Evolutionary conservation across 192 early-diverging fungal genomes (phyloP).

Genomic region (Mortierella hygrophila): DNA sequence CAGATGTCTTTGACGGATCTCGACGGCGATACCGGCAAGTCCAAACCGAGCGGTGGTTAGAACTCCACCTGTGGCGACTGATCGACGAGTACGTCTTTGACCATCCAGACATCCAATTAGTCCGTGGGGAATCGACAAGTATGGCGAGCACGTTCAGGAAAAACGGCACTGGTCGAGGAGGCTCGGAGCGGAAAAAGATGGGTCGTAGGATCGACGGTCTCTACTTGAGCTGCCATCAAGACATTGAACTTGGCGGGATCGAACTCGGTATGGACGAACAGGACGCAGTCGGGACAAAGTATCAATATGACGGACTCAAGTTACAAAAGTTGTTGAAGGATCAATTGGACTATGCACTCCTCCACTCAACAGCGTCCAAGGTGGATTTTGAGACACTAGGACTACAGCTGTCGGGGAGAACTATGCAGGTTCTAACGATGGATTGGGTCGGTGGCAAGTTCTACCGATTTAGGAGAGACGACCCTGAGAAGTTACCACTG

Average conservation of each 20-base stretch:
- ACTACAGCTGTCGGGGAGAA: not conserved
- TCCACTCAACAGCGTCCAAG: not conserved
- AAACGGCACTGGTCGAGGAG: not conserved
- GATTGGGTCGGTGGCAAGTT: not conserved
- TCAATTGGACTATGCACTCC: not conserved
- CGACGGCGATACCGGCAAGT: not conserved
- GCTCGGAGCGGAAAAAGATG: not conserved
- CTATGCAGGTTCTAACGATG: not conserved
- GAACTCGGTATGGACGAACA: not conserved
- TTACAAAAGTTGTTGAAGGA: not conserved
- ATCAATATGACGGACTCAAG: not conserved
- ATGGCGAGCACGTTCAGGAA: not conserved
- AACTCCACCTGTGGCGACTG: not conserved
- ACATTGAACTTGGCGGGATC: not conserved
- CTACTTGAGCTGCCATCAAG: conserved; percentile 5
- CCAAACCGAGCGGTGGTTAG: not conserved
- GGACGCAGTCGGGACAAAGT: not conserved
- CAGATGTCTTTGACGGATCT: not conserved
- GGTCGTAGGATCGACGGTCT: not conserved
- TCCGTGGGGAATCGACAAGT: not conserved
- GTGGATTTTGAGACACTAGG: not conserved
- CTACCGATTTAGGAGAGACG: not conserved
- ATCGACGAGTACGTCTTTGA: not conserved
- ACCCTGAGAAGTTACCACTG: not conserved
- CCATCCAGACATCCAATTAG: not conserved